phyloP scores from a whole-genome alignment of 495 filamentous ascomycete species.

The Penicillium daleae region DNA sequence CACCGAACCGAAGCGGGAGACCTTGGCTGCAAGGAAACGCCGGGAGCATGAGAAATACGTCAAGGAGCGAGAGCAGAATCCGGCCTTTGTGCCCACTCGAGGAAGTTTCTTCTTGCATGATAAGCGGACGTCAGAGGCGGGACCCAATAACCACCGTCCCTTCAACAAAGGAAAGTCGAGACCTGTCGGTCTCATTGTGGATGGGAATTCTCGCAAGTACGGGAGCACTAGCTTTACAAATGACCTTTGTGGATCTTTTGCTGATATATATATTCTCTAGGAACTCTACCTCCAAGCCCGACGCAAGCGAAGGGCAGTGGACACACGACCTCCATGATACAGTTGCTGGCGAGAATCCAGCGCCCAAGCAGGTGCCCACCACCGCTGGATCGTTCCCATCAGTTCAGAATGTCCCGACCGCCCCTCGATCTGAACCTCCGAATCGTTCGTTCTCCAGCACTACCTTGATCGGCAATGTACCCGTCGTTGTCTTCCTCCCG shows the following conservation, averaged over 20 bases:
- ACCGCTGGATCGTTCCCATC: conserved; percentile 33
- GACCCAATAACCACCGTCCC: conserved; percentile 58
- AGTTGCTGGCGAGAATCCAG: conserved; percentile 55
- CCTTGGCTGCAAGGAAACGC: conserved; percentile 67
- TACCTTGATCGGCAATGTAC: conserved; percentile 72
- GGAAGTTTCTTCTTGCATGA: conserved; percentile 98
- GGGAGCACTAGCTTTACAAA: neutral
- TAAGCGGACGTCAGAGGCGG: conserved; percentile 75
- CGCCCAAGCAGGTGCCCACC: conserved; percentile 26
- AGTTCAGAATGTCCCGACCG: conserved; percentile 43
- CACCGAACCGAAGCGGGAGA: conserved; percentile 47
- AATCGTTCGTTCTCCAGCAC: conserved; percentile 73
- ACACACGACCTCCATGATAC: conserved; percentile 94
- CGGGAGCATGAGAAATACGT: conserved; percentile 90
- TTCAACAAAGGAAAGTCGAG: conserved; percentile 49
- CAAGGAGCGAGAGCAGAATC: conserved; percentile 85
- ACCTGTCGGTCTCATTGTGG: conserved; percentile 51
- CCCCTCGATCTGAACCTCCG: conserved; percentile 52
- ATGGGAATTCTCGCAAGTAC: conserved; percentile 51
- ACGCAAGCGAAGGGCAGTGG: conserved; percentile 83
- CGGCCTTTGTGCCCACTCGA: conserved; percentile 91
- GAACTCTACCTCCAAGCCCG: conserved; percentile 65
- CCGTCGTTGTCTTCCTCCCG: conserved; percentile 78
- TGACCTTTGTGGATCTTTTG: neutral
- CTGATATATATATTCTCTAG: conserved; percentile 58